A percentile compares a stretch with the other conserved stretches of the same genome.
Evolutionary conservation across 1,284 basidiomycete species (phyloP).

Genomic region (Caloboletus firmus): DNA sequence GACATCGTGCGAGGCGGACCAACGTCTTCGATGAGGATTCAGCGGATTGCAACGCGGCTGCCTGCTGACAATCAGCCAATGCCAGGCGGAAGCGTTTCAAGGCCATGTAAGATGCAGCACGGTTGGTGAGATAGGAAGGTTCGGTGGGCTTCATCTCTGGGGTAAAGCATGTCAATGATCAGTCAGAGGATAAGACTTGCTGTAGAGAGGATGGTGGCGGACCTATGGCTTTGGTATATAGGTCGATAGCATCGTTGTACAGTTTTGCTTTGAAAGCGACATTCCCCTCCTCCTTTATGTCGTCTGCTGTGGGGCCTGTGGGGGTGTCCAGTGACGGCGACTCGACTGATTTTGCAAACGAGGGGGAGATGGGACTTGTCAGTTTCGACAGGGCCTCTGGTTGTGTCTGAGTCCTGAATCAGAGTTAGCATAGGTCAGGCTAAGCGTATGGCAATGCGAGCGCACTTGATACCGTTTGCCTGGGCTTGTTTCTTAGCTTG

Average conservation of each 20-base stretch:
- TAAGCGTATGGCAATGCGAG: background rate
- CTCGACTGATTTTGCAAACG: constrained; percentile 20
- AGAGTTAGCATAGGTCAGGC: constrained; percentile 6
- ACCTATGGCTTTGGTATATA: constrained; percentile 80
- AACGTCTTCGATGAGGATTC: constrained; percentile 66
- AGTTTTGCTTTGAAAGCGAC: constrained; percentile 65
- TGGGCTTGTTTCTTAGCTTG: constrained; percentile 34
- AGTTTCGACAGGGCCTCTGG: constrained; percentile 12
- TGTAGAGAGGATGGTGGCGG: background rate
- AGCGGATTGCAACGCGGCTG: constrained; percentile 60
- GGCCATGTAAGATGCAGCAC: constrained; percentile 84
- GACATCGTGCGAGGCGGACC: constrained; percentile 76
- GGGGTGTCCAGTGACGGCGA: constrained; percentile 20
- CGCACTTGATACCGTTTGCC: constrained; percentile 29
- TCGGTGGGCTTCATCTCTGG: constrained; percentile 66
- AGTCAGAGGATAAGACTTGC: constrained; percentile 11
- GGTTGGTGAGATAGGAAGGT: constrained; percentile 79
- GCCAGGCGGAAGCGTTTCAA: constrained; percentile 75
- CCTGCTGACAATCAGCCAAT: constrained; percentile 76
- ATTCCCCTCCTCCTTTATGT: constrained; percentile 74
- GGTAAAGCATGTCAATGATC: constrained; percentile 4
- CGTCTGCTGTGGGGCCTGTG: constrained; percentile 47
- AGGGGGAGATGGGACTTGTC: constrained; percentile 23
- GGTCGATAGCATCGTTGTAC: constrained; percentile 71
- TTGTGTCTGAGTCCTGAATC: constrained; percentile 19